Base-by-base conservation (phyloP, 768 basidiomycete species). In the Fomitopsis pulvina region DNA sequence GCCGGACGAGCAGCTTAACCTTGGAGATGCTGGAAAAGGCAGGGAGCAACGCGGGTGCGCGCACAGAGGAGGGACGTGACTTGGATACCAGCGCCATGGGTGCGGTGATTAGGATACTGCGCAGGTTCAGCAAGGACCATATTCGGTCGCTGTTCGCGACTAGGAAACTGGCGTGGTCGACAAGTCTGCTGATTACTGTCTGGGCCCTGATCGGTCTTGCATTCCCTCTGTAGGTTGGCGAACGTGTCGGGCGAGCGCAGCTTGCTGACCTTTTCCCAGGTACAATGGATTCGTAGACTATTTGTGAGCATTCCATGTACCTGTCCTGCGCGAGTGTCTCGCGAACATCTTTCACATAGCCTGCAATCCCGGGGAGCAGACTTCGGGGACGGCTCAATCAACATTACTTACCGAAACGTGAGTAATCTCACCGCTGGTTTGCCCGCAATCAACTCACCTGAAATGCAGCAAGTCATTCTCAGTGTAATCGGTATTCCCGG, bases 121-220 rank as follows among this genome's bases (percentile, higher is more conserved):
- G 57, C 18, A 62, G 60, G 32, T 67, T 78, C 47, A 70, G 66
- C n/a, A 40, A 57, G 34, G 60, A 64, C 16, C 79, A 80, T 32
- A 64, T 81, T 27, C 69, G 62, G 48, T 65, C 73, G 4, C 59
- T 81, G 45, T 81, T 81, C 58, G 69, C 71, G 11, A 79, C 77
- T 11, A 65, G 67, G 30, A 71, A 72, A 54, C 56, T 80, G 47
- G 77, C 78, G 1, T 71, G 66, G 48, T 78, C 75, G n/a, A 79
- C 79, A 0, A 67, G 60, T 20, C 50, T 79, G 26, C 53, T 81
- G 49, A 78, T 81, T 37, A 28, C 67, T n/a, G 48, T 81, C 14
- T 81, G 79, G 79, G 85, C 79, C 1, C 69, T 89, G 38, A 89
- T 90, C 51, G 87, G 87, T 6, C 73, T 89, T 12, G 86, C 86